These are phyloP conservation scores for Moniliophthora roreri DNA, from an alignment of 1,284 basidiomycete species.

Conservation along the genomic window DNA sequence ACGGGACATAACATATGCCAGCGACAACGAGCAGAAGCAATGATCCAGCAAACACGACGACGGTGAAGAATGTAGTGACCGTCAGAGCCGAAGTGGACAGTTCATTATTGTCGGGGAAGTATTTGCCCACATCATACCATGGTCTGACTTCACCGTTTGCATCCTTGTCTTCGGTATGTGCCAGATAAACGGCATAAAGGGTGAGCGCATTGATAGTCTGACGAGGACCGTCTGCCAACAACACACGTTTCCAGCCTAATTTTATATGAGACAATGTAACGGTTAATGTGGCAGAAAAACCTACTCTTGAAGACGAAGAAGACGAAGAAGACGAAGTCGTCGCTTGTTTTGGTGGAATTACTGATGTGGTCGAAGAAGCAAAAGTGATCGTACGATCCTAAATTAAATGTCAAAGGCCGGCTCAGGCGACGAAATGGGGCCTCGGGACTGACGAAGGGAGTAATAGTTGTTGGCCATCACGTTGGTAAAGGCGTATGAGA, in stretches of 20 bases:
- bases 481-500: slow-evolving; percentile 96
- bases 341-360: slow-evolving; percentile 93
- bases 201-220: slow-evolving; percentile 96
- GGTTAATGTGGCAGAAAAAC: slow-evolving; percentile 25
- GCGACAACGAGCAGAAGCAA: slow-evolving; percentile 82
- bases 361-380: slow-evolving; percentile 98
- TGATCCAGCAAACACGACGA: slow-evolving; percentile 84
- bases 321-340: slow-evolving; percentile 98
- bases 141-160: slow-evolving; percentile 29
- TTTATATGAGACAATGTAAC: slow-evolving; percentile 13
- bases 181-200: slow-evolving; percentile 87
- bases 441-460: slow-evolving; percentile 81
- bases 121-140: slow-evolving; percentile 70
- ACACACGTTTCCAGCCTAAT: slow-evolving; percentile 91
- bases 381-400: slow-evolving; percentile 94
- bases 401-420: too few species aligned
- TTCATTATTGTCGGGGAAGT: slow-evolving; percentile 60
- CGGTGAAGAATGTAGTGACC: slow-evolving; percentile 89
- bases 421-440: too few species aligned
- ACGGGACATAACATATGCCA: slow-evolving; percentile 86
- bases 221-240: slow-evolving; percentile 96
- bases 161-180: slow-evolving; percentile 56
- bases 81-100: slow-evolving; percentile 83
- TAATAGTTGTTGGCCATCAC: slow-evolving; percentile 97
- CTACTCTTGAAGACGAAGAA: slow-evolving; percentile 99